Conservation (phyloP, 352 stramenopile genomes). For the Pythium utonaiense region DNA sequence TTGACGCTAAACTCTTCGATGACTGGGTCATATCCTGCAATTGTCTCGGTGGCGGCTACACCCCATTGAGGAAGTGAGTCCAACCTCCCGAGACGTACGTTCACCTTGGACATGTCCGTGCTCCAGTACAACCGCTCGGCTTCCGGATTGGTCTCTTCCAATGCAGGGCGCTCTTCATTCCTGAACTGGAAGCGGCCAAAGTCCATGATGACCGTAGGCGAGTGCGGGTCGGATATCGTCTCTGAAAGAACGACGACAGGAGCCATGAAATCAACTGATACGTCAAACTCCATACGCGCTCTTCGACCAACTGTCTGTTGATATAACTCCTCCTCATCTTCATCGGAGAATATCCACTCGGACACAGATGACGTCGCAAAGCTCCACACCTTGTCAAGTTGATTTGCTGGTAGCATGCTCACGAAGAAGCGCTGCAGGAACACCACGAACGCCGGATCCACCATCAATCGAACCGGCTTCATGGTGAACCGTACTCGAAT, state of each 20-base stretch:
- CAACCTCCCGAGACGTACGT: constrained; percentile 48
- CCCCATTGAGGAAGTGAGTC: constrained; percentile 22
- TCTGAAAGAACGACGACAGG: constrained; percentile 71
- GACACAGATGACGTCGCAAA: constrained; percentile 80
- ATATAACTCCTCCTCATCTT: constrained; percentile 41
- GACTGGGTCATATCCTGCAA: constrained; percentile 34
- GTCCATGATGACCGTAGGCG: constrained; percentile 61
- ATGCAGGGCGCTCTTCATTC: constrained; percentile 29
- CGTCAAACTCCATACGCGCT: constrained; percentile 41
- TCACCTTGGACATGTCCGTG: constrained; percentile 55
- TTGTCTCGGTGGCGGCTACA: not conserved
- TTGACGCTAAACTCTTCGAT: constrained; percentile 61
- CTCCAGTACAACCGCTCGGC: constrained; percentile 49
- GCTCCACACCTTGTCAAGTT: constrained; percentile 74
- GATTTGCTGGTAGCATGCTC: constrained; percentile 56
- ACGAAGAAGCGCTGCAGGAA: constrained; percentile 70
- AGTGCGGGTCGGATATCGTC: constrained; percentile 30
- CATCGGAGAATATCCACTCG: constrained; percentile 76
- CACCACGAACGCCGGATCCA: constrained; percentile 68
- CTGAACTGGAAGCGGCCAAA: constrained; percentile 62
- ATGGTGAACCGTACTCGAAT: constrained; percentile 41
- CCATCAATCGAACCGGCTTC: constrained; percentile 63
- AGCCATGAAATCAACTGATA: constrained; percentile 69
- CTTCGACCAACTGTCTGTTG: constrained; percentile 27
- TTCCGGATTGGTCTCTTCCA: not conserved